These are phyloP conservation scores for Pseudohalonectria lignicola DNA, from an alignment of 2,329 filamentous ascomycete species.

Conservation along the genomic window DNA sequence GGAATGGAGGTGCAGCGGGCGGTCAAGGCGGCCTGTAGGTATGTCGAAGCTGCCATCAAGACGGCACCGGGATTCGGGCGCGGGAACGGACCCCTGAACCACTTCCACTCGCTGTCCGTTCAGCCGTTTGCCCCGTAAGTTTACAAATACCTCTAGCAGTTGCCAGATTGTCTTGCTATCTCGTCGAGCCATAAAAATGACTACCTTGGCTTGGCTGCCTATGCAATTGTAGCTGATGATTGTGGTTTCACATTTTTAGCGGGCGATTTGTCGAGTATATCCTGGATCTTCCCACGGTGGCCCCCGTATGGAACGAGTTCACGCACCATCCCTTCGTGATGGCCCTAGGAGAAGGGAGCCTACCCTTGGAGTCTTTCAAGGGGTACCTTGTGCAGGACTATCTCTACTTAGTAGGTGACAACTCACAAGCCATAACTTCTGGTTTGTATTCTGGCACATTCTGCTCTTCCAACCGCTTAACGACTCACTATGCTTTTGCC, in stretches of 20 bases:
- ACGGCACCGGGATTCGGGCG: constrained; percentile 51
- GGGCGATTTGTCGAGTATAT: constrained; percentile 79
- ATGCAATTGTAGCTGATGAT: no score
- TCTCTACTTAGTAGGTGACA: constrained; percentile 58
- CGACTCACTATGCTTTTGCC: no score
- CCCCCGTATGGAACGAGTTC: constrained; percentile 61
- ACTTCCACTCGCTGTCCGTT: constrained; percentile 61
- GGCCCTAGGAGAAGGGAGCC: constrained; percentile 61
- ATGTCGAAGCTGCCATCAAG: constrained; percentile 61
- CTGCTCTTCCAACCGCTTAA: no score
- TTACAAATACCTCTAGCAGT: no score
- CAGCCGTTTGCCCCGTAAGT: constrained; percentile 57
- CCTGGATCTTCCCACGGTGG: constrained; percentile 64
- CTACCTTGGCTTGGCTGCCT: no score
- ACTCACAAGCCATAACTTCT: constrained; percentile 3
- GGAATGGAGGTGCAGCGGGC: constrained; percentile 45
- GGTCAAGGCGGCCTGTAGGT: constrained; percentile 57
- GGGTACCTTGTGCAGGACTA: constrained; percentile 89
- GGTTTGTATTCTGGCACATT: no score
- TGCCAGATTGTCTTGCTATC: no score
- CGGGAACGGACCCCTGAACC: constrained; percentile 64
- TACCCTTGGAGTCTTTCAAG: constrained; percentile 71
- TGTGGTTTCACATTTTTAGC: no score
- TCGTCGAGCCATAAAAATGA: no score
- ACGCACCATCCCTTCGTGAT: constrained; percentile 76